A percentile compares a stretch with the other conserved stretches of the same genome.
phyloP scores from a whole-genome alignment of 2,329 filamentous ascomycete species.

The Gnomoniopsis smithogilvyi region DNA sequence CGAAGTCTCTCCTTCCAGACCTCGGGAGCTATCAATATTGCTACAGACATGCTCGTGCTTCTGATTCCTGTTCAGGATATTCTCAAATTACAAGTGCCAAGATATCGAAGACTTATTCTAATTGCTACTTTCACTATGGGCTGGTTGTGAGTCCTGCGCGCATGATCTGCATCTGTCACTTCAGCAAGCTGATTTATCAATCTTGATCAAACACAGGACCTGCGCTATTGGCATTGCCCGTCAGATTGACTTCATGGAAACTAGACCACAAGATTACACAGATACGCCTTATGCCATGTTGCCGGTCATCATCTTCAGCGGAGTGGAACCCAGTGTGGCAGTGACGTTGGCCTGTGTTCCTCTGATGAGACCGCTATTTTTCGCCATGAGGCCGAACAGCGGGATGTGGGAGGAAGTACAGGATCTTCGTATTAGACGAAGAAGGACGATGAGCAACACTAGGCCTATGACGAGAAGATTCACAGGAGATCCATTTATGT shows the following conservation, averaged over 20 bases:
- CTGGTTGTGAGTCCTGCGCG: background rate
- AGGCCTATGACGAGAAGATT: too few relatives aligned
- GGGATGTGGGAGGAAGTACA: too few relatives aligned
- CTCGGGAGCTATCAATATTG: conserved; percentile 1
- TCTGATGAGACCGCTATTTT: background rate
- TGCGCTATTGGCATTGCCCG: conserved; percentile 1
- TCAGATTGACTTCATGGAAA: background rate
- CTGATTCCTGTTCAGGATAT: background rate
- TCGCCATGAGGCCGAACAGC: background rate
- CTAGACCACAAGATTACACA: background rate
- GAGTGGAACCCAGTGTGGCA: background rate
- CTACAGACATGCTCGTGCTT: conserved; percentile 1
- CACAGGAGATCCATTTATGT: too few relatives aligned
- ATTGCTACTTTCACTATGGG: conserved; percentile 3
- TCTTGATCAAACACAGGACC: background rate
- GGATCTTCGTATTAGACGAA: too few relatives aligned
- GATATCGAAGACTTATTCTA: conserved; percentile 1
- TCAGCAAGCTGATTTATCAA: too few relatives aligned
- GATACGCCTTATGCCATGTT: conserved; percentile 6
- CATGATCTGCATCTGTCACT: background rate
- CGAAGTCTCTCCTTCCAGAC: background rate
- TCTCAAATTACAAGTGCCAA: conserved; percentile 1
- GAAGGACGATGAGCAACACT: too few relatives aligned
- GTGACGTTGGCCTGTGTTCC: background rate
- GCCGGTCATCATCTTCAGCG: conserved; percentile 8